These are phyloP conservation scores for Aspergillus olivimuriae DNA, from an alignment of 495 filamentous ascomycete species.

Conservation along the genomic window DNA sequence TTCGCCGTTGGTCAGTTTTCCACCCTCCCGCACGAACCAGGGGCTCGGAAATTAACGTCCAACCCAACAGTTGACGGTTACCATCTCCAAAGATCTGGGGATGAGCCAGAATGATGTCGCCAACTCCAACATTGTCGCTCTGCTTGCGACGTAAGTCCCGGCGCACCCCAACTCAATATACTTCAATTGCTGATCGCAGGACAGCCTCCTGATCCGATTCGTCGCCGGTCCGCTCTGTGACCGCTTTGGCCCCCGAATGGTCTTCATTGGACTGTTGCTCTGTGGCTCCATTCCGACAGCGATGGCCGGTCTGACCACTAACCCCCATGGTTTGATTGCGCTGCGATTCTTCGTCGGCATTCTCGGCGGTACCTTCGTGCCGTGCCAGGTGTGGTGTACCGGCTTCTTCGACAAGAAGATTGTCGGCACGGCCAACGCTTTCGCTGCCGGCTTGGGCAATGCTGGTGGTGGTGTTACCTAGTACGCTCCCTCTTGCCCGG, in stretches of 20 bases:
- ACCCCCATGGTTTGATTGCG: conserved; percentile 62
- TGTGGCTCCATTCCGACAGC: conserved; percentile 76
- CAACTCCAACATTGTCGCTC: conserved; percentile 88
- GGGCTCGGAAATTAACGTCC: not conserved
- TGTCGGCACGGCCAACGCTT: conserved; percentile 82
- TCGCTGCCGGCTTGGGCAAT: conserved; percentile 84
- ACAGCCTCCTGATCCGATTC: conserved; percentile 72
- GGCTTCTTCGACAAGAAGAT: conserved; percentile 96
- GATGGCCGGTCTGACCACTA: conserved; percentile 69
- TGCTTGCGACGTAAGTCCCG: conserved; percentile 70
- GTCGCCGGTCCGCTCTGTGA: conserved; percentile 81
- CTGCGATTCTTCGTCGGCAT: conserved; percentile 92
- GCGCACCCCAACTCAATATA: not conserved
- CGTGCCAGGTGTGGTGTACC: conserved; percentile 94
- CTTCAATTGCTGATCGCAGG: conserved; percentile 20
- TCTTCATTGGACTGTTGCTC: conserved; percentile 71
- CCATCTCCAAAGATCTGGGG: conserved; percentile 70
- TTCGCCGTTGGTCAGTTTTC: conserved; percentile 64
- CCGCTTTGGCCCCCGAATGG: conserved; percentile 71
- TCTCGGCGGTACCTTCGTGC: conserved; percentile 83
- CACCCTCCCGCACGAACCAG: not conserved
- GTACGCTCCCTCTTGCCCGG: conserved; percentile 16
- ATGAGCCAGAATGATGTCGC: conserved; percentile 67
- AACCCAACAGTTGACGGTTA: conserved; percentile 54
- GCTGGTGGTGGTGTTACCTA: conserved; percentile 81